Conservation (phyloP, 441 rosid species). For the Omphalea diandra region DNA sequence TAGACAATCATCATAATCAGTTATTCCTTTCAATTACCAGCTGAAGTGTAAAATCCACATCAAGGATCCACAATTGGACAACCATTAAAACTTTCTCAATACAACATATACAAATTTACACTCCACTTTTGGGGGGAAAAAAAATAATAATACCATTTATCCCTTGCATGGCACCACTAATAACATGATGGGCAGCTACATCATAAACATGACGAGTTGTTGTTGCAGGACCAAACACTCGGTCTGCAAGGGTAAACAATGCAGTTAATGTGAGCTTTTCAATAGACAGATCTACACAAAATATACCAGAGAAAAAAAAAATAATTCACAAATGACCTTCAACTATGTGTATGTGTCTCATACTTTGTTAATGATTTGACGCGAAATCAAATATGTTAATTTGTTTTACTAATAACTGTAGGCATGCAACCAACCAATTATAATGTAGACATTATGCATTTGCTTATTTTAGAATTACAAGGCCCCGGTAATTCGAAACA, state of each 20-base stretch:
- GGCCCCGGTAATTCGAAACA: too few species aligned
- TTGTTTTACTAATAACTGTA: background rate
- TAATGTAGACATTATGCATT: background rate
- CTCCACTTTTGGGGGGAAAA: background rate
- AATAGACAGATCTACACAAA: background rate
- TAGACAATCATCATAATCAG: background rate
- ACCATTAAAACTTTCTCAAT: background rate
- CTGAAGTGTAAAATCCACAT: slow-evolving; percentile 1
- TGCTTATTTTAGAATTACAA: background rate
- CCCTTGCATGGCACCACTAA: slow-evolving; percentile 88
- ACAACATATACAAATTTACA: background rate
- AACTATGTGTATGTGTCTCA: background rate
- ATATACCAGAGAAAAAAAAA: background rate
- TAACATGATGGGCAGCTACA: slow-evolving; percentile 84
- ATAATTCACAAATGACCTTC: background rate
- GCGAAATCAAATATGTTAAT: background rate
- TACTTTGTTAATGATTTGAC: background rate
- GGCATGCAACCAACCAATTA: background rate
- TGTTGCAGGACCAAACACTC: slow-evolving; percentile 93
- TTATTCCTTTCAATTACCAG: background rate
- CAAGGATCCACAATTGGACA: background rate
- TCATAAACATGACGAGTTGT: slow-evolving; percentile 92
- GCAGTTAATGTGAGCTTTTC: background rate
- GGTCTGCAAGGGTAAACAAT: slow-evolving; percentile 47
- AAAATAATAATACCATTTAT: slow-evolving; percentile 53